Evolutionary conservation across 192 early-diverging fungal genomes (phyloP).

Genomic region (Backusella australiensis): DNA sequence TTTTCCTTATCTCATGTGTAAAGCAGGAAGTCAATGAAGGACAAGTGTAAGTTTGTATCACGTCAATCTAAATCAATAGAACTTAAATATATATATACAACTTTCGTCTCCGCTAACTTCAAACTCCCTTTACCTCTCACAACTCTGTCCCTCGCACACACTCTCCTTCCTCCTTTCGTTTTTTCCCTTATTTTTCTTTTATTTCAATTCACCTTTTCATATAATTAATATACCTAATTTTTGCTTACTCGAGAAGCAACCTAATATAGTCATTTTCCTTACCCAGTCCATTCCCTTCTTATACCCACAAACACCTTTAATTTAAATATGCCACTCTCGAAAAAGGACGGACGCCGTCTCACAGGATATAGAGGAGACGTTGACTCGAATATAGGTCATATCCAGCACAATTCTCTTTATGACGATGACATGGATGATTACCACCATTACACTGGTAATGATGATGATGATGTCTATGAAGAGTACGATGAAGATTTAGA

Average conservation of each 20-base stretch:
- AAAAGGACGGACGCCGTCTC: conserved; percentile 15
- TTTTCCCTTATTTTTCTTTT: not conserved
- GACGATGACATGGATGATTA: conserved; percentile 26
- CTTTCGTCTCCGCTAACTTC: not conserved
- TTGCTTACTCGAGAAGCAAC: conserved; percentile 1
- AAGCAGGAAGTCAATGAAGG: not conserved
- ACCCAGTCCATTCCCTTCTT: conserved; percentile 7
- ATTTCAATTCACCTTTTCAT: not conserved
- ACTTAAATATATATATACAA: conserved; percentile 10
- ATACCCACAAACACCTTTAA: not conserved
- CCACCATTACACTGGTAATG: conserved; percentile 30
- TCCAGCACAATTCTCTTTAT: conserved; percentile 16
- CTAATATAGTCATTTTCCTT: conserved; percentile 5
- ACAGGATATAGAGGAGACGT: conserved; percentile 20
- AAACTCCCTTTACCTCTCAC: not conserved
- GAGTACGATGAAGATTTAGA: conserved; percentile 39
- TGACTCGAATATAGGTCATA: not conserved
- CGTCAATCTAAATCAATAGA: conserved; percentile 5
- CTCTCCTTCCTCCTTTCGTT: not conserved
- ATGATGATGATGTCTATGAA: conserved; percentile 38
- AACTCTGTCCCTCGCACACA: not conserved
- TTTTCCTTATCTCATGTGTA: not conserved
- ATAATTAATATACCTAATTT: conserved; percentile 1
- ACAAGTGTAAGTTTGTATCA: conserved; percentile 1
- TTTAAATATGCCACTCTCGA: not conserved